Evolutionary conservation across 1,139 yeast genomes (phyloP).

Genomic region (Yamadazyma diospyri): DNA sequence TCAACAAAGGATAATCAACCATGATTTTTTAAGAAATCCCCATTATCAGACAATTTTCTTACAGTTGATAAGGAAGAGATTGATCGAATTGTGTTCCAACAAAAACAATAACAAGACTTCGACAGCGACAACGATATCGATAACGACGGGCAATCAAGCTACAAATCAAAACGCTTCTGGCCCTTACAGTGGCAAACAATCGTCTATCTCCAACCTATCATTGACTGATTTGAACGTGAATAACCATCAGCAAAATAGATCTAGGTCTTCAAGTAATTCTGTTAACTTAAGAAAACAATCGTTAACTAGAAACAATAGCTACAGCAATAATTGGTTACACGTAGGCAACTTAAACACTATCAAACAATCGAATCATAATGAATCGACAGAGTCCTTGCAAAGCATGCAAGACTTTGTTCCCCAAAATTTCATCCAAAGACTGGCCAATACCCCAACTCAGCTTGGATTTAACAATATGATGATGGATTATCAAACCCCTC

Average conservation of each 20-base stretch:
- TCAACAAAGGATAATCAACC: conserved; percentile 30
- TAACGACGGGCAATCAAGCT: conserved; percentile 13
- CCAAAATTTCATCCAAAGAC: conserved; percentile 35
- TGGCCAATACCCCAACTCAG: conserved; percentile 20
- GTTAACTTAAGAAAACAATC: conserved; percentile 43
- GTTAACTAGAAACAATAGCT: conserved; percentile 42
- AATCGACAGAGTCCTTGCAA: conserved; percentile 42
- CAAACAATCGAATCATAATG: conserved; percentile 26
- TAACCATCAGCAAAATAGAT: conserved; percentile 23
- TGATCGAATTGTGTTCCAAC: conserved; percentile 37
- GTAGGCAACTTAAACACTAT: conserved; percentile 42
- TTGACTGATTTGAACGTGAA: conserved; percentile 39
- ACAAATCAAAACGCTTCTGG: background rate
- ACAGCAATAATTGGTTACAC: conserved; percentile 42
- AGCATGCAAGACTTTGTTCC: conserved; percentile 47
- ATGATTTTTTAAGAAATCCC: conserved; percentile 31
- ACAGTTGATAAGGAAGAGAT: conserved; percentile 41
- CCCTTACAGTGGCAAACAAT: conserved; percentile 20
- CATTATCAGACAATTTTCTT: conserved; percentile 41
- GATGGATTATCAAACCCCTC: conserved; percentile 46
- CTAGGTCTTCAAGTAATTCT: conserved; percentile 22
- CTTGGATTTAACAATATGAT: conserved; percentile 24
- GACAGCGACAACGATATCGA: conserved; percentile 29
- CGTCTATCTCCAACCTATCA: conserved; percentile 41
- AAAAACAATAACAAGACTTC: conserved; percentile 15